Conservation (phyloP, 306 rosid genomes). For the Clitoria ternatea region DNA sequence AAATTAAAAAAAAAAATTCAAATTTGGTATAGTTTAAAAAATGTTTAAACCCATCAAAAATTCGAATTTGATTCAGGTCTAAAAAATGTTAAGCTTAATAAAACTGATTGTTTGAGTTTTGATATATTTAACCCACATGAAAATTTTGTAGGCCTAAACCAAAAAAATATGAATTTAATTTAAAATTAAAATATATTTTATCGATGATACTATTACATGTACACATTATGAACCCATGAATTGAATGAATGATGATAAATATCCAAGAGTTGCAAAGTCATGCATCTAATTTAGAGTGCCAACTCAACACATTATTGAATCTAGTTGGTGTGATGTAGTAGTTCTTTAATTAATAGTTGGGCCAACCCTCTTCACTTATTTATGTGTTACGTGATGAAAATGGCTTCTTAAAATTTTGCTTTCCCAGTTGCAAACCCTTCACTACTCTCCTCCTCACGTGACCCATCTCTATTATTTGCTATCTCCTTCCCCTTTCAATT, state of each 20-base stretch:
- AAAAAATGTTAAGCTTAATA: too few relatives aligned
- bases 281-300: constrained; percentile 37
- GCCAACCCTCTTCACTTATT: constrained; percentile 9
- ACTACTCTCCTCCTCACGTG: constrained; percentile 39
- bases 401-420: neutral
- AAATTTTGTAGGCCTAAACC: too few relatives aligned
- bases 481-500: neutral
- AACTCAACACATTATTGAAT: constrained; percentile 42
- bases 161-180: too few relatives aligned
- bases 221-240: neutral
- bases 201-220: constrained; percentile 25
- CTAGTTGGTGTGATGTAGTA: constrained; percentile 41
- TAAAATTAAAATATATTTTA: too few relatives aligned
- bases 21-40: too few relatives aligned
- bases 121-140: too few relatives aligned
- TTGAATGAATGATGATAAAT: neutral
- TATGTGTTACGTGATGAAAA: neutral
- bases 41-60: too few relatives aligned
- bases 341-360: constrained; percentile 32
- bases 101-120: too few relatives aligned
- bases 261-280: constrained; percentile 24
- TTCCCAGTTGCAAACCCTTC: constrained; percentile 12
- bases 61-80: too few relatives aligned
- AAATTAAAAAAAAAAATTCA: too few relatives aligned
- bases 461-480: constrained; percentile 29